Evolutionary conservation across 1,284 basidiomycete genomes (phyloP), one percentile per base, ranked within the genome.

Genomic region (Cutaneotrichosporon daszewskae): DNA sequence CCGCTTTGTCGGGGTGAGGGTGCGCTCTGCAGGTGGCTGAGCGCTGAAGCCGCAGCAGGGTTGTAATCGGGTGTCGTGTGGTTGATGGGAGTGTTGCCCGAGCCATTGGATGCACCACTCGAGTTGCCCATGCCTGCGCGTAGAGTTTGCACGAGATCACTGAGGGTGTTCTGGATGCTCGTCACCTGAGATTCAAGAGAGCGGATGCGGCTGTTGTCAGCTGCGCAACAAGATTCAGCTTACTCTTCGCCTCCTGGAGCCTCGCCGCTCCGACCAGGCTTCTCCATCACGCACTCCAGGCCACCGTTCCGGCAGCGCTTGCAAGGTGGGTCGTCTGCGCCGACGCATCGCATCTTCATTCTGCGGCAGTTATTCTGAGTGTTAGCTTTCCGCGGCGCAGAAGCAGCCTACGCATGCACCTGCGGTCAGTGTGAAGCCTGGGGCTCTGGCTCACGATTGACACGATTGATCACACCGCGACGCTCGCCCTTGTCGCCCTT

Each of bases 251-350:
- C 73, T 3, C 85, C 84, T n/a, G 38, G 26, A 3, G 55, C 74
- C 83, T 36, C 43, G 5, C 31, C 40, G 8, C 47, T 82, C 39
- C 85, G 83, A 2, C 85, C 87, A 28, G 88, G 88, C 59, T 91
- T 91, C 68, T 92, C 88, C 66, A 92, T 90, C 25, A 91, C 76
- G 72, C 89, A 92, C 37, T 89, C 86, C 12, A 91, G 75, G 2
- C 85, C 84, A 25, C 84, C 83, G 59, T 88, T 85, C 35, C 84
- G 78, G 68, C 89, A 94, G 28, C 89, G 79, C 60, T 85, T 83
- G 70, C 89, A 94, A 16, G 89, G 89, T n/a, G 89, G 89, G 57
- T 88, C 88, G 66, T 91, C 89, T 17, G 88, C 88, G 1, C 87
- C 69, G 3, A 72, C 68, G 46, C 72, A 74, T 8, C 71, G 59